phyloP scores from a whole-genome alignment of 2,329 filamentous ascomycete species.

The Ophiostoma novo-ulmi region DNA sequence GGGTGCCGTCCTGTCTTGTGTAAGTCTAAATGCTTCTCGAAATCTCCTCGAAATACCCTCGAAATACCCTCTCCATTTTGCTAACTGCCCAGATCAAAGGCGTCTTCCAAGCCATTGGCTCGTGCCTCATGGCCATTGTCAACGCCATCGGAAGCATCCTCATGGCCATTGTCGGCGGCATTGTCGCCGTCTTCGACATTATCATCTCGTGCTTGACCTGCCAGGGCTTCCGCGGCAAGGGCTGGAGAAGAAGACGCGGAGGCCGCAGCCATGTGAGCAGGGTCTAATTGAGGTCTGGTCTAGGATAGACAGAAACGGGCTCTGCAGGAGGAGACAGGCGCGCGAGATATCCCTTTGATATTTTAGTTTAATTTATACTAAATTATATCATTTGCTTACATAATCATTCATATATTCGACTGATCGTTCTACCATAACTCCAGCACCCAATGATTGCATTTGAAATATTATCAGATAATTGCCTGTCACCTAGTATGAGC shows the following conservation, averaged over 20 bases:
- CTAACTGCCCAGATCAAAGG: slow-evolving; percentile 40
- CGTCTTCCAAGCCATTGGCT: slow-evolving; percentile 60
- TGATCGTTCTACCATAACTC: too few relatives aligned
- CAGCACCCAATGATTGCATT: neutral
- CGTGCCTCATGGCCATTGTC: slow-evolving; percentile 62
- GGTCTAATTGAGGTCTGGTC: slow-evolving; percentile 13
- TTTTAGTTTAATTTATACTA: neutral
- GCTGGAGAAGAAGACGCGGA: slow-evolving; percentile 25
- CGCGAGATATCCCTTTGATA: slow-evolving; percentile 8
- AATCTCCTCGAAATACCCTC: neutral
- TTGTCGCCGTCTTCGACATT: slow-evolving; percentile 60
- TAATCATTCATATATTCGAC: neutral
- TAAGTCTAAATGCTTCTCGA: slow-evolving; percentile 46
- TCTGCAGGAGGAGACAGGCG: neutral
- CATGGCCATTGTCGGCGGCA: slow-evolving; percentile 61
- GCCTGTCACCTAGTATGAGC: neutral
- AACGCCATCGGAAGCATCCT: slow-evolving; percentile 61
- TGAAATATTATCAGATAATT: neutral
- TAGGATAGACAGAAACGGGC: neutral
- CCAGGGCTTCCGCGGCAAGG: slow-evolving; percentile 39
- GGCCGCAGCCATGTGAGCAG: slow-evolving; percentile 17
- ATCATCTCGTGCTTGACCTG: slow-evolving; percentile 62
- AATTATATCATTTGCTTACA: neutral
- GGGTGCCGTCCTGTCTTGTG: slow-evolving; percentile 79
- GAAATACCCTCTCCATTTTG: too few relatives aligned